These are phyloP conservation scores for Gaertneriomyces sp. DNA, from an alignment of 192 early-diverging fungal species.

Conservation along the genomic window DNA sequence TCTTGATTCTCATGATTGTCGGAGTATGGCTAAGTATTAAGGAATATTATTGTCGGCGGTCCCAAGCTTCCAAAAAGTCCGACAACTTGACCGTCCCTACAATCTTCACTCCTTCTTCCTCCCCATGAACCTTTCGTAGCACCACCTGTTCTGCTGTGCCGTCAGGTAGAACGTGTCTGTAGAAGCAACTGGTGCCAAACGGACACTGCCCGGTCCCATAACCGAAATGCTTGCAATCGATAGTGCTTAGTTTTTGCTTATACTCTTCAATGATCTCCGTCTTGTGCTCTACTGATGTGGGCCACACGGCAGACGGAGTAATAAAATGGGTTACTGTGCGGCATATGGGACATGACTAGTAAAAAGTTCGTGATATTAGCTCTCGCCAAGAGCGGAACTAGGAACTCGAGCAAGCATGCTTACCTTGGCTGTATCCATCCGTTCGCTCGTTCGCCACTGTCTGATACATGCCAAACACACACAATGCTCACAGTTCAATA, in stretches of 20 bases:
- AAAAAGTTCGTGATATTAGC: not conserved
- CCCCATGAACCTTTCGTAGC: constrained; percentile 33
- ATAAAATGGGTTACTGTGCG: constrained; percentile 45
- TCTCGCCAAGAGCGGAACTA: not conserved
- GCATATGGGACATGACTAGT: constrained; percentile 51
- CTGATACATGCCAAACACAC: constrained; percentile 49
- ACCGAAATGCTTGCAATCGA: constrained; percentile 50
- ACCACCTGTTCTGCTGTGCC: constrained; percentile 34
- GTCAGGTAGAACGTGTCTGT: constrained; percentile 42
- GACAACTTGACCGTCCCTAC: constrained; percentile 35
- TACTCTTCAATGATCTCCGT: constrained; percentile 41
- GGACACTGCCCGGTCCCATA: constrained; percentile 49
- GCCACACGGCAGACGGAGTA: constrained; percentile 46
- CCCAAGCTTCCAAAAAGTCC: constrained; percentile 40
- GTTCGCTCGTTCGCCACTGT: constrained; percentile 46
- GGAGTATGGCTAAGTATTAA: no score
- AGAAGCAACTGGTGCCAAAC: constrained; percentile 51
- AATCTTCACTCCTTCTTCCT: constrained; percentile 29
- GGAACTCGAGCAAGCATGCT: not conserved
- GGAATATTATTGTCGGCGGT: not conserved
- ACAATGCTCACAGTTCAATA: constrained; percentile 52
- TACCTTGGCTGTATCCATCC: constrained; percentile 47
- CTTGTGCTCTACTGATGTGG: constrained; percentile 30
- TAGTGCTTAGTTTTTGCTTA: constrained; percentile 37
- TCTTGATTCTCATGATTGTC: no score